Conservation (phyloP, 2,329 filamentous ascomycete species). For the Penicillium sumatraense region DNA sequence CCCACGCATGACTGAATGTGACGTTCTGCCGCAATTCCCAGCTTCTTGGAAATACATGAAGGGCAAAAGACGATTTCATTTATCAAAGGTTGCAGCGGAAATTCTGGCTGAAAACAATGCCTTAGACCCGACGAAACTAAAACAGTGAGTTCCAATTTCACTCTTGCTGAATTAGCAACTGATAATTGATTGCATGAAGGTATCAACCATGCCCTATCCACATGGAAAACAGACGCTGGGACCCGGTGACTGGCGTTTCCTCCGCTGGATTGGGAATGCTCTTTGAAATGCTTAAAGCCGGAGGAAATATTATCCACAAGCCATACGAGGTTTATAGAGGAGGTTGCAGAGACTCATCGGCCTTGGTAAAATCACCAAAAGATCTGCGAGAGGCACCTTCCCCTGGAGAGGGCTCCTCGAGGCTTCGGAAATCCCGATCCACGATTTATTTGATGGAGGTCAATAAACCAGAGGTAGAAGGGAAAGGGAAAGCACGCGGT, state of each 20-base stretch:
- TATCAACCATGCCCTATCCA: constrained; percentile 30
- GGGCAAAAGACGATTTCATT: background rate
- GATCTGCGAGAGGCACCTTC: background rate
- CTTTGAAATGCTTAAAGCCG: constrained; percentile 25
- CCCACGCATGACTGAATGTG: constrained; percentile 22
- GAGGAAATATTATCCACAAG: constrained; percentile 23
- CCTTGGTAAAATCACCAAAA: constrained; percentile 12
- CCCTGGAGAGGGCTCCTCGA: background rate
- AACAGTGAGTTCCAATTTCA: background rate
- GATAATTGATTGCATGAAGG: constrained; percentile 3
- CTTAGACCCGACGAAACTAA: background rate
- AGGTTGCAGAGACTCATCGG: background rate
- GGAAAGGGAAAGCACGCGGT: background rate
- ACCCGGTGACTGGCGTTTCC: constrained; percentile 31
- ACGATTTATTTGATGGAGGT: background rate
- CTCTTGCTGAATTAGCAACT: background rate
- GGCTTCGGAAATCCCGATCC: background rate
- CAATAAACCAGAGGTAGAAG: background rate
- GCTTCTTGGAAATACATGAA: background rate
- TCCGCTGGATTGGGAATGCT: constrained; percentile 29
- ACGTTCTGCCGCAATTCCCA: background rate
- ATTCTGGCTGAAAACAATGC: background rate
- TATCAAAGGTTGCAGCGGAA: background rate
- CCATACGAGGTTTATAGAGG: constrained; percentile 25
- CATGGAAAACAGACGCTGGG: constrained; percentile 38